Evolutionary conservation across 306 rosid genomes (phyloP).

Genomic region (Parietaria judaica): DNA sequence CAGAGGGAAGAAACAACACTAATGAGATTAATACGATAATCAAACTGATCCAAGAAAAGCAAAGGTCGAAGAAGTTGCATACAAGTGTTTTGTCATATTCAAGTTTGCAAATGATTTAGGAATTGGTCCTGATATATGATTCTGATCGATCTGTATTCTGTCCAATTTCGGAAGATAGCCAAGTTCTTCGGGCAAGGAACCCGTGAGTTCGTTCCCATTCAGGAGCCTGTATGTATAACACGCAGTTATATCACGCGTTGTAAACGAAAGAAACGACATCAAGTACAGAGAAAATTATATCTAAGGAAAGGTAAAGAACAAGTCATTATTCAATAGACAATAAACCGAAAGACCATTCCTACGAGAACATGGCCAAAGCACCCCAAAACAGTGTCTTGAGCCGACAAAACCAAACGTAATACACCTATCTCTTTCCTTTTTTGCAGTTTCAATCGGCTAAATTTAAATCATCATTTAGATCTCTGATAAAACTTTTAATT

Average conservation of each 20-base stretch:
- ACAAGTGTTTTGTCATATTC: conserved; percentile 29
- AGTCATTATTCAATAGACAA: too few species aligned
- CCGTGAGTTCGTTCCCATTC: conserved; percentile 39
- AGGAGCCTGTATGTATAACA: conserved; percentile 29
- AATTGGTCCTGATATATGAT: conserved; percentile 32
- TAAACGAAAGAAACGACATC: not conserved
- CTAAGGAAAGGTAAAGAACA: not conserved
- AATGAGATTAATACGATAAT: not conserved
- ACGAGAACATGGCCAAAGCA: too few species aligned
- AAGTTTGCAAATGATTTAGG: conserved; percentile 39
- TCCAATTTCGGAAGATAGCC: conserved; percentile 33
- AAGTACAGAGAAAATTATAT: not conserved
- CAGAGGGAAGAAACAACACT: conserved; percentile 17
- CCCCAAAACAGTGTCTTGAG: too few species aligned
- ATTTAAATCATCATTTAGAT: too few species aligned
- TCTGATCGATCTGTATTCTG: conserved; percentile 42
- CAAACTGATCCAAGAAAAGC: not conserved
- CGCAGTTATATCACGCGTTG: not conserved
- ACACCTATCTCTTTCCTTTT: too few species aligned
- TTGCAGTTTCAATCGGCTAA: too few species aligned
- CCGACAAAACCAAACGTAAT: too few species aligned
- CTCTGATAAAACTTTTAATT: too few species aligned
- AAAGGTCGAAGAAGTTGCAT: conserved; percentile 9
- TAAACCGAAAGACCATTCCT: too few species aligned
- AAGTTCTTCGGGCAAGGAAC: conserved; percentile 42